phyloP scores from a whole-genome alignment of 164 flowering plant genomes.

The Euptelea pleiosperma region DNA sequence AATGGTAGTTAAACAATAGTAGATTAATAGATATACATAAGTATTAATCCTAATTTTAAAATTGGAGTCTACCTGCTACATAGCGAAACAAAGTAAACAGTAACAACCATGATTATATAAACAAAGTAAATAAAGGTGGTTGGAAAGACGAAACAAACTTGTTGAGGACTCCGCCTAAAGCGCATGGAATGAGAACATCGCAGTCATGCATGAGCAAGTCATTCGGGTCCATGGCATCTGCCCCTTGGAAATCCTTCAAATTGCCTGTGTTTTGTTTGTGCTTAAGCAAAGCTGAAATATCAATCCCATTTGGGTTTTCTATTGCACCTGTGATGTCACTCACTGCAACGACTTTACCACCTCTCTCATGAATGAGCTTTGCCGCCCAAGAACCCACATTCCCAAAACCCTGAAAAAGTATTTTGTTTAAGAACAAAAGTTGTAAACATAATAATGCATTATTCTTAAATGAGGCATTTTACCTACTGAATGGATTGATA shows the following conservation, averaged over 20 bases:
- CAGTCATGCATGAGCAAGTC: slow-evolving; percentile 74
- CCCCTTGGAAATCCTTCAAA: slow-evolving; percentile 51
- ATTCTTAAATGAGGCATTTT: neutral
- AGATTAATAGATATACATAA: no score
- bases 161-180: slow-evolving; percentile 77
- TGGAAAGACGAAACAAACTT: slow-evolving; percentile 36
- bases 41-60: no score
- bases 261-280: slow-evolving; percentile 49
- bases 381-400: slow-evolving; percentile 89
- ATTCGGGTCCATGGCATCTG: slow-evolving; percentile 46
- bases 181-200: slow-evolving; percentile 85
- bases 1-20: no score
- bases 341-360: slow-evolving; percentile 71
- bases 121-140: no score
- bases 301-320: slow-evolving; percentile 54
- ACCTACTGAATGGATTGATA: neutral
- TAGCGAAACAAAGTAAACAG: no score
- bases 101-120: neutral
- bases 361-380: slow-evolving; percentile 60
- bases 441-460: neutral
- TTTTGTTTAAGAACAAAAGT: neutral
- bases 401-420: slow-evolving; percentile 59
- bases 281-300: slow-evolving; percentile 45
- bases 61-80: no score
- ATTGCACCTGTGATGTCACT: slow-evolving; percentile 74